Base-by-base conservation (phyloP, 768 basidiomycete species). In the Tulasnella sp. region DNA sequence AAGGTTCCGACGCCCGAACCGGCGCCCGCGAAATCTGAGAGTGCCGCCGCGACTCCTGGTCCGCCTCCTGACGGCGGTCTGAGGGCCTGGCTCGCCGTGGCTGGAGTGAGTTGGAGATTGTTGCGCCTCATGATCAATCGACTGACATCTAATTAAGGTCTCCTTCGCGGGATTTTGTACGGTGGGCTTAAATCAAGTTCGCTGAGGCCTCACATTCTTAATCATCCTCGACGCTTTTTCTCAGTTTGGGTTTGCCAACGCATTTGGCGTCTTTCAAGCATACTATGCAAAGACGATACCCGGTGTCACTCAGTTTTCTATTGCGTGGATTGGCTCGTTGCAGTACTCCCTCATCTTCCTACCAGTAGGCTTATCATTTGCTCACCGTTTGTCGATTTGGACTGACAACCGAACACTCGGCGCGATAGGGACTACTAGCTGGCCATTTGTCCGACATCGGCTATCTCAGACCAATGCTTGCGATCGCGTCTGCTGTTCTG, bases 271-370 rank as follows among this genome's bases (percentile, higher is more conserved):
- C 37, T 80, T 80, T 37, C 79, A 80, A 31, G 64, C 79, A 40
- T 80, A 80, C 40, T 80, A 80, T 44, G 48, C 64, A 31, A 46
- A 41, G 22, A 42, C 46, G 22, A 73, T 80, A 22, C 72, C 72
- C 31, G 79, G 79, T 24, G 79, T 58, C 31, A 75, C 40, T 22
- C 79, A 80, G 46, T 80, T 60, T 31, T 48, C 69, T 1, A 80
- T 76, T 58, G 80, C 80, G 22, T 80, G 80, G 80, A 80, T 80
- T 54, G 80, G 80, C 12, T 80, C 80, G 18, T 42, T 80, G n/a
- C 80, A 80, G 75, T 80, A 80, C 41, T 76, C 48, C 28, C 80
- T 80, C 24, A 77, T 80, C 34, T 80, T 80, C 41, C n/a, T 80
- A 18, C 80, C 80, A 60, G 80, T 80, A 28, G 34, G 80, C 31